Evolutionary conservation across 2,329 filamentous ascomycete species (phyloP).

Genomic region (Exophiala dermatitidis): DNA sequence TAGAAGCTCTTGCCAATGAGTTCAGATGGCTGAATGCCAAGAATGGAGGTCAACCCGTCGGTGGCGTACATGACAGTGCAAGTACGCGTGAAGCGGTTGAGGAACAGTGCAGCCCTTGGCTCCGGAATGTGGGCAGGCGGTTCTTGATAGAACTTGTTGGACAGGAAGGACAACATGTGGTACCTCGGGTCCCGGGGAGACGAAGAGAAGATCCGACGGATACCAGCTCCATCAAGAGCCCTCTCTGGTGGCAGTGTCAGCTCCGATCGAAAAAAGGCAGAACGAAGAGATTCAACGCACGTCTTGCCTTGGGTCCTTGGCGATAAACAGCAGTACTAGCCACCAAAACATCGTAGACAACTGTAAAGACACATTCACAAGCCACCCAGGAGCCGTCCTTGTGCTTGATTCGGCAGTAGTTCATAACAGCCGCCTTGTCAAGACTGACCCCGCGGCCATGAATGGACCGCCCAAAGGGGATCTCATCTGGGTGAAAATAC

Average conservation of each 20-base stretch:
- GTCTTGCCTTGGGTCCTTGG: constrained; percentile 60
- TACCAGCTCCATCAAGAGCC: constrained; percentile 67
- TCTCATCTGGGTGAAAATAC: constrained; percentile 76
- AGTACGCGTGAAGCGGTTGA: constrained; percentile 79
- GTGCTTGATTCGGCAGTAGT: constrained; percentile 67
- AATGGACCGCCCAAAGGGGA: constrained; percentile 64
- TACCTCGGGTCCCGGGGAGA: constrained; percentile 78
- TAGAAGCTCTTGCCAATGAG: constrained; percentile 77
- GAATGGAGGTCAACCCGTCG: constrained; percentile 64
- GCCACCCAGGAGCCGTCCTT: constrained; percentile 64
- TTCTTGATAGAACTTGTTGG: constrained; percentile 60
- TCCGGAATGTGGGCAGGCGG: constrained; percentile 57
- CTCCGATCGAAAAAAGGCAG: constrained; percentile 1
- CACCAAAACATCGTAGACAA: constrained; percentile 81
- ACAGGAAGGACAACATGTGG: constrained; percentile 81
- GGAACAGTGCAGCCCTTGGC: constrained; percentile 72
- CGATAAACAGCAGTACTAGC: constrained; percentile 75
- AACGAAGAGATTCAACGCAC: constrained; percentile 46
- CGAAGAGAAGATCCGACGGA: constrained; percentile 71
- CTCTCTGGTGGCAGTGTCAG: constrained; percentile 50
- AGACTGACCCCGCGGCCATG: constrained; percentile 67
- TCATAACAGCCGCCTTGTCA: constrained; percentile 77
- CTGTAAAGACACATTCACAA: constrained; percentile 83
- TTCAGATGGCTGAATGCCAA: constrained; percentile 63
- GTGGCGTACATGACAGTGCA: constrained; percentile 83